Percentiles rank a stretch among this genome's conserved stretches.
Conservation (phyloP, 1,139 yeast genomes). For the Ogataea hybrid region DNA sequence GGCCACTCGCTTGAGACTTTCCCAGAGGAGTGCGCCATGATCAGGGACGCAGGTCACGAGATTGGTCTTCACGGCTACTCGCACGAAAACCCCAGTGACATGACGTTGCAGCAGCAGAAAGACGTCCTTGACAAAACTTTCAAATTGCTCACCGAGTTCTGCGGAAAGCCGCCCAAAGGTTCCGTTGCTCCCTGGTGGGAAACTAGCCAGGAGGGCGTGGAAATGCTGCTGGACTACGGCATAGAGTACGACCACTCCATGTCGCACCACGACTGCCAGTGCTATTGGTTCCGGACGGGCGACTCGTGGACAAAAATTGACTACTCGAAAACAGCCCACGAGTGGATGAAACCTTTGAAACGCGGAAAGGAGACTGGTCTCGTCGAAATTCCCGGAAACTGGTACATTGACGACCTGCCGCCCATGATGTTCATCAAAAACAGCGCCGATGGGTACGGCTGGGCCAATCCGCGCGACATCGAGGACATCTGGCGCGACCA, state of each 20-base stretch:
- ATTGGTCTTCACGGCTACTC: slow-evolving; percentile 35
- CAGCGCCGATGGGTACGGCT: slow-evolving; percentile 31
- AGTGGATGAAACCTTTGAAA: slow-evolving; percentile 34
- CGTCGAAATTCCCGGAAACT: slow-evolving; percentile 34
- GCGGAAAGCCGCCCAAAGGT: slow-evolving; percentile 34
- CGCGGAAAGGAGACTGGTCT: slow-evolving; percentile 33
- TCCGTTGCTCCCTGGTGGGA: slow-evolving; percentile 38
- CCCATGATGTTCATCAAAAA: slow-evolving; percentile 36
- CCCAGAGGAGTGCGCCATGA: slow-evolving; percentile 33
- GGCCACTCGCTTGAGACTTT: slow-evolving; percentile 36
- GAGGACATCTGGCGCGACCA: slow-evolving; percentile 36
- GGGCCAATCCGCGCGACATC: slow-evolving; percentile 34
- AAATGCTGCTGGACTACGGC: slow-evolving; percentile 33
- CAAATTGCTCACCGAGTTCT: slow-evolving; percentile 31
- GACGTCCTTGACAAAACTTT: slow-evolving; percentile 34
- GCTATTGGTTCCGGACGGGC: slow-evolving; percentile 34
- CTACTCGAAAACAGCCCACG: slow-evolving; percentile 31
- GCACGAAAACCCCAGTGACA: slow-evolving; percentile 35
- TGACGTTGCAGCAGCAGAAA: slow-evolving; percentile 33
- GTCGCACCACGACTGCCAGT: slow-evolving; percentile 34
- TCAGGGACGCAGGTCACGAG: slow-evolving; percentile 34
- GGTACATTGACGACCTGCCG: slow-evolving; percentile 35
- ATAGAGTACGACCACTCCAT: slow-evolving; percentile 35
- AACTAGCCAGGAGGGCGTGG: slow-evolving; percentile 33
- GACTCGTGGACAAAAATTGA: slow-evolving; percentile 36